phyloP scores from a whole-genome alignment of 768 basidiomycete genomes.

The Phlebiopsis gigantea region DNA sequence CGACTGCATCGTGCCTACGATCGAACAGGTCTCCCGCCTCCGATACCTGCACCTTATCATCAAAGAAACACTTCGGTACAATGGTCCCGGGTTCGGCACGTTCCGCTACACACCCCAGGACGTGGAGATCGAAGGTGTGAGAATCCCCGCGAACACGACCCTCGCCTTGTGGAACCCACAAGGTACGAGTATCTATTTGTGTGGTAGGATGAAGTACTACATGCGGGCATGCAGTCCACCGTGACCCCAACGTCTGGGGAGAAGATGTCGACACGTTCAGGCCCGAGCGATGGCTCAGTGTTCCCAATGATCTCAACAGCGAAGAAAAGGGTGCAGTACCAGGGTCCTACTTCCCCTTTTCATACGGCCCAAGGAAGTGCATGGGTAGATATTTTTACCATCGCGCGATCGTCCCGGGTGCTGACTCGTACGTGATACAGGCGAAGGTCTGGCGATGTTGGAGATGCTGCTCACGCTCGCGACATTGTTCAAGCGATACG shows the following conservation, averaged over 20 bases:
- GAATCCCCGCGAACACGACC: background rate
- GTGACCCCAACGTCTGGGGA: background rate
- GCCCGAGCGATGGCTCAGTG: background rate
- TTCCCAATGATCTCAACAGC: background rate
- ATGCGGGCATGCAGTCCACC: background rate
- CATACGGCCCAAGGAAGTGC: slow-evolving; percentile 3
- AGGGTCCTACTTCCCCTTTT: slow-evolving; percentile 1
- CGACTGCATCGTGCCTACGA: background rate
- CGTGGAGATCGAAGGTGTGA: background rate
- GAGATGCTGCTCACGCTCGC: slow-evolving; percentile 1
- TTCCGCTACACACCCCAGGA: slow-evolving; percentile 3
- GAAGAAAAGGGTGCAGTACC: background rate
- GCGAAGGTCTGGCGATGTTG: slow-evolving; percentile 1
- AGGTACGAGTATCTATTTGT: background rate
- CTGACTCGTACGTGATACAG: background rate
- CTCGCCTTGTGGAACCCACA: slow-evolving; percentile 5
- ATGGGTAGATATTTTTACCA: background rate
- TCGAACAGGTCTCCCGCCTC: slow-evolving; percentile 1
- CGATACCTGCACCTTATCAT: background rate
- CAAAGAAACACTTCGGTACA: slow-evolving; percentile 4
- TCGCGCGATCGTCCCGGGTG: background rate
- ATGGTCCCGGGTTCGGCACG: slow-evolving; percentile 4
- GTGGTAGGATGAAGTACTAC: background rate
- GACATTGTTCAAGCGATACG: slow-evolving; percentile 1
- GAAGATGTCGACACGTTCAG: background rate